Base-by-base conservation (phyloP, 2,329 filamentous ascomycete species). In the Colletotrichum tropicale region DNA sequence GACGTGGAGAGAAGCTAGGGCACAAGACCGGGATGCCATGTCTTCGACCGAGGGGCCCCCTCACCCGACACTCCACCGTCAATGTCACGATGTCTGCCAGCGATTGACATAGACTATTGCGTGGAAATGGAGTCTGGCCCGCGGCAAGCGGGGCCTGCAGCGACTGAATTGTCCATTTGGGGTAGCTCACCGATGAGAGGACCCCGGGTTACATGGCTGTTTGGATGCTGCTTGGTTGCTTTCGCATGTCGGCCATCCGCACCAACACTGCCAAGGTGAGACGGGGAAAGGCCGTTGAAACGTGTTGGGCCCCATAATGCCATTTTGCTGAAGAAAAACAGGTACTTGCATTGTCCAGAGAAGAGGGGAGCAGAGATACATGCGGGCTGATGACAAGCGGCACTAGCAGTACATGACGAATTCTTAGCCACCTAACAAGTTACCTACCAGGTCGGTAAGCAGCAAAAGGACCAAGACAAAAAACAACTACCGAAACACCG, bases 51-150 rank as follows among this genome's bases (percentile, higher is more conserved):
- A 75, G 73, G 64, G n/a, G 10, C 43, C 34, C 26, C 67, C 56
- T 64, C 38, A 64, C 24, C 26, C 18, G 15, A 32, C 21, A 68
- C 73, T 67, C 73, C 73, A 73, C 70, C 26, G 28, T 48, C 62
- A 24, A 73, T 72, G 64, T 64, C 48, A 75, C 70, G 70, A 75
- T 36, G 32, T 55, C 26, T 34, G 56, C 66, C 13, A 48, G 34
- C 43, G 55, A 75, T 75, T 68, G 56, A 58, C 69, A 75, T 48
- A 24, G 56, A 73, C 64, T 48, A 68, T 34, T 65, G 38, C 56
- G 64, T 64, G 60, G 73, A 75, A 69, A 69, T n/a, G 73, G 48
- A 48, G 73, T n/a, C 32, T 64, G 24, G 70, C 34, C 70, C 64
- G 62, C 43, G 64, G 73, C 43, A 30, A 34, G 64, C 70, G 70